A percentile compares a stretch with the other conserved stretches of the same genome.
Evolutionary conservation across 192 early-diverging fungal species (phyloP).

Genomic region (Rhizoclosmatium globosum): DNA sequence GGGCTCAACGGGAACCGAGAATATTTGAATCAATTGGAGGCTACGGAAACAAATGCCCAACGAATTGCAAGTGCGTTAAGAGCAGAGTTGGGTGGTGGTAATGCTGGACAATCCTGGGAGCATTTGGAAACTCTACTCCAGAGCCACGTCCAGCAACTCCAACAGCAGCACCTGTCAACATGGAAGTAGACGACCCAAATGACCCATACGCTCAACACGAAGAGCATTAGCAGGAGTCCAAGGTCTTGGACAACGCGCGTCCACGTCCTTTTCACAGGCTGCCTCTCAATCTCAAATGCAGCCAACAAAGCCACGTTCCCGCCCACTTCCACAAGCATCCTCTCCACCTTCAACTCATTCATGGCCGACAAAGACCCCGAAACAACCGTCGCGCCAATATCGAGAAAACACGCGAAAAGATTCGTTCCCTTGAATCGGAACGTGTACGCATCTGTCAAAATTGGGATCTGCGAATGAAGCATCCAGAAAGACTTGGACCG

Average conservation of each 20-base stretch:
- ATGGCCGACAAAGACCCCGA: constrained; percentile 88
- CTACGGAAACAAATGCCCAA: constrained; percentile 69
- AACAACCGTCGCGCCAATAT: constrained; percentile 88
- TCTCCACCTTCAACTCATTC: constrained; percentile 85
- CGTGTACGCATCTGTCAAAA: constrained; percentile 75
- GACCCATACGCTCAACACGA: constrained; percentile 23
- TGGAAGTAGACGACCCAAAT: constrained; percentile 39
- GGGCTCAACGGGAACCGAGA: constrained; percentile 45
- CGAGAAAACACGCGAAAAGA: constrained; percentile 83
- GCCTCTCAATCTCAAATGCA: not conserved
- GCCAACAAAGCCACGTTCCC: constrained; percentile 6
- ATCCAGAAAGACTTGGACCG: constrained; percentile 91
- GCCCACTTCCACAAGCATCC: constrained; percentile 14
- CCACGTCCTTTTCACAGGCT: constrained; percentile 5
- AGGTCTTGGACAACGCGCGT: not conserved
- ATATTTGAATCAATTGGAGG: constrained; percentile 49
- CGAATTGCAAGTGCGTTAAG: constrained; percentile 68
- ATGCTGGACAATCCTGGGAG: not conserved
- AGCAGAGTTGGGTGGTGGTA: not conserved
- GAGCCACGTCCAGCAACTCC: not conserved
- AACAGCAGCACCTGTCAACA: not conserved
- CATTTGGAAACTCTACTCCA: not conserved
- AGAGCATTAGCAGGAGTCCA: constrained; percentile 12
- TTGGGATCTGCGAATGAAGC: constrained; percentile 79
- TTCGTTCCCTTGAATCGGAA: constrained; percentile 81